Base-by-base conservation (phyloP, 2,329 filamentous ascomycete genomes). In the Talaromyces islandicus region DNA sequence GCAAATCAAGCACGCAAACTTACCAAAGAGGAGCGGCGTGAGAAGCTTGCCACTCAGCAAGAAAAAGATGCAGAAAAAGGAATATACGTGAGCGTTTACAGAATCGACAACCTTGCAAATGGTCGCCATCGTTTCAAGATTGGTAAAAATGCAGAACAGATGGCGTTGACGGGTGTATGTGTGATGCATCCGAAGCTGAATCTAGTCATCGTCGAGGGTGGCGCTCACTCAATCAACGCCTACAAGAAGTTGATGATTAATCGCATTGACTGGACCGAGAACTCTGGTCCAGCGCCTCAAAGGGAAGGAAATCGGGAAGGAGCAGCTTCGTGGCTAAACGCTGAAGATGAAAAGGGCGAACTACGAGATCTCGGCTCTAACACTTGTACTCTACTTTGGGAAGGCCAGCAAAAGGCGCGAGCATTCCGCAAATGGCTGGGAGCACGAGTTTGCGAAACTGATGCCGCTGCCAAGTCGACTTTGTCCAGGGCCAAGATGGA, bases 71-170 rank as follows among this genome's bases (percentile, higher is more conserved):
- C 91, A 4, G 84, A 88, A 24, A 92, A 92, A 71, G 93, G 93
- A 30, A 88, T 99, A 55, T 85, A 88, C 70, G 82, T 96, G 66
- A 83, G 92, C 35, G 93, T 97, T 0, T 97, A 96, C 81, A 91
- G 89, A 73, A 89, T 99, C 63, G 85, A 88, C 68, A 94, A 85
- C 67, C 83, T 99, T n/a, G 88, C 90, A 54, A 97, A 96, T 70
- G 92, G 92, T 21, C 89, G 94, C 68, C 92, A 97, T 73, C 87
- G 94, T 11, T 99, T 92, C 80, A 95, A 96, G 75, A 88, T 99
- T 68, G 87, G 87, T 70, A 88, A 90, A 71, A 97, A 97, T 68
- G 93, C 93, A 0, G 92, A 97, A 69, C 91, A 99, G 71, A 81
- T 91, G 64, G 86, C 85, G 4, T 84, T 97, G 25, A 95, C 91